Evolutionary conservation across 495 filamentous ascomycete species (phyloP).

Genomic region (Lichenothelia convexa): DNA sequence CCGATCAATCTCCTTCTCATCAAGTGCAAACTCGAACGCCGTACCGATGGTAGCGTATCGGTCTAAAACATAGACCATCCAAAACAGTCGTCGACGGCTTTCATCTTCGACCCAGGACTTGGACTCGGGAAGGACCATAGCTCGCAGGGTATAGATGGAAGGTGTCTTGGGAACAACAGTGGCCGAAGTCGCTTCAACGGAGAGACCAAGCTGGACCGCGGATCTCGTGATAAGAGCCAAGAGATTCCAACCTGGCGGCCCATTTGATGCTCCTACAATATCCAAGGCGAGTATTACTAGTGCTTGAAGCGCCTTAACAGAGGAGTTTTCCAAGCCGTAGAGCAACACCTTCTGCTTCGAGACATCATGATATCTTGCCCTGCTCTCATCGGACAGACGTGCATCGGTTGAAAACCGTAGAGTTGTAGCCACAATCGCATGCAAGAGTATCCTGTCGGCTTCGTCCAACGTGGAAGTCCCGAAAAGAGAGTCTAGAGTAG

Average conservation of each 20-base stretch:
- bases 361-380: conserved; percentile 53
- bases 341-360: conserved; percentile 74
- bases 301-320: conserved; percentile 71
- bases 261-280: conserved; percentile 61
- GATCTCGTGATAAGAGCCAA: conserved; percentile 71
- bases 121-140: conserved; percentile 62
- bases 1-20: conserved; percentile 75
- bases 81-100: conserved; percentile 63
- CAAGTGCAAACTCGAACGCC: conserved; percentile 73
- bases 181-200: conserved; percentile 60
- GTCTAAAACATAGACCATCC: conserved; percentile 83
- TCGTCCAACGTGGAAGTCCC: conserved; percentile 56
- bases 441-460: conserved; percentile 62
- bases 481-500: conserved; percentile 67
- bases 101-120: conserved; percentile 81
- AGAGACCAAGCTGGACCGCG: conserved; percentile 67
- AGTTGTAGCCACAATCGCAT: conserved; percentile 73
- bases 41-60: conserved; percentile 77
- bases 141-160: conserved; percentile 70
- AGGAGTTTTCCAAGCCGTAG: conserved; percentile 71
- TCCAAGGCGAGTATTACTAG: conserved; percentile 68
- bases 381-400: conserved; percentile 48
- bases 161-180: conserved; percentile 53
- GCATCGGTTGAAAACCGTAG: conserved; percentile 62
- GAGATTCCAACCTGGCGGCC: conserved; percentile 75